Evolutionary conservation across 495 filamentous ascomycete species (phyloP), one percentile per base, ranked within the genome.

Genomic region (Penicillium psychrofluorescens): DNA sequence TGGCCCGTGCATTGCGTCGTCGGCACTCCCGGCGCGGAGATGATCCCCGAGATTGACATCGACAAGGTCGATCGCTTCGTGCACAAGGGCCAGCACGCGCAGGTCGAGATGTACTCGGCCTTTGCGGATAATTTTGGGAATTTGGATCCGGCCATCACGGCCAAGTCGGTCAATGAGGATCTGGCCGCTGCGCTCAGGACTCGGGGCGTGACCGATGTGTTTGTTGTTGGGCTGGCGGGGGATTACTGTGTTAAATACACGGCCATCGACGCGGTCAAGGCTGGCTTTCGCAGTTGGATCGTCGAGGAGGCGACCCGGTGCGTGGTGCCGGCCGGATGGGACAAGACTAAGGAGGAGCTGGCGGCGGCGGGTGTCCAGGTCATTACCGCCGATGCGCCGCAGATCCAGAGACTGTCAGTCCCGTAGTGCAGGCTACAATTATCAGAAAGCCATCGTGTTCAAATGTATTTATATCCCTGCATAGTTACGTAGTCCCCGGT

Each of bases 1-100:
- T 98, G 92, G 92, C 92, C 92, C 0, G 75, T 77, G 6, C 92
- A 98, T 68, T 97, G 92, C 65, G 74, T 96, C 7, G 81, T 85
- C 51, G 70, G 69, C 29, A 90, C 83, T 0, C 61, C 68, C 6
- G 92, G 92, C 16, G 84, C 86, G 2, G 76, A 79, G 38, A 70
- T 97, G 29, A 72, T 92, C 12, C 76, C 82, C 0, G 90, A 92
- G 63, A 72, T 97, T 13, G 72, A 88, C 48, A 41, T 55, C 11
- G 53, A 55, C 12, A 74, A 69, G 33, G 48, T 94, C 40, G 75
- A 92, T 56, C 47, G 65, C 27, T 64, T 85, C 35, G 69, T 95
- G 35, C 72, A 85, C 47, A 98, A 98, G 64, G 92, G 92, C 30
- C 73, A 71, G 50, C 74, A 88, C 47, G 50, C 71, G 30, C 69